Evolutionary conservation across 345 rosid genomes (phyloP).

Genomic region (Syzygium aqueum): DNA sequence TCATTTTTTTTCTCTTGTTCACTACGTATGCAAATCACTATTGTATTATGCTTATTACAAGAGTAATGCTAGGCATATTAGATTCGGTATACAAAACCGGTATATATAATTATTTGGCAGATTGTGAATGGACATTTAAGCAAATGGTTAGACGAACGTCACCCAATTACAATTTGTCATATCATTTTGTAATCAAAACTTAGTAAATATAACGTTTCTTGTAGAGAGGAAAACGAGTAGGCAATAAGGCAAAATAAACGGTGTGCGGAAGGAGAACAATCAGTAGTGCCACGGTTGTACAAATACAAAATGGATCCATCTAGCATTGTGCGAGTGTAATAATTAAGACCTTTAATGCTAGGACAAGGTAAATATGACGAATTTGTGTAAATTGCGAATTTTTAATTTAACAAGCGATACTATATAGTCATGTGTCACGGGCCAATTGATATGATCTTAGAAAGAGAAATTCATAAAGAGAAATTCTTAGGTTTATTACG

Average conservation of each 20-base stretch:
- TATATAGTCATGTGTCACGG: not conserved
- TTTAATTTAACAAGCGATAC: fast-evolving
- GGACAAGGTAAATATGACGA: fast-evolving
- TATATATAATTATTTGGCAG: not conserved
- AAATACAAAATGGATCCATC: not conserved
- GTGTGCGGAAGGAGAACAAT: not conserved
- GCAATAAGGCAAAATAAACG: not conserved
- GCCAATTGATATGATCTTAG: not conserved
- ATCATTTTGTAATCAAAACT: not conserved
- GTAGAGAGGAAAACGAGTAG: not conserved
- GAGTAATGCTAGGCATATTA: not conserved
- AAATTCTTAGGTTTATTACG: not conserved
- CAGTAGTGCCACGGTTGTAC: not conserved
- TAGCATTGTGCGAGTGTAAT: not conserved
- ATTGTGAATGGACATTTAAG: not conserved
- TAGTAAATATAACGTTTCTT: not conserved
- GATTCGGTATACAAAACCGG: not conserved
- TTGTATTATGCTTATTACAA: not conserved
- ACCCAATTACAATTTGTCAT: not conserved
- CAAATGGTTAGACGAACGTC: not conserved
- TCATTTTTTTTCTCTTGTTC: too few species aligned
- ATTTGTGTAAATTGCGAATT: not conserved
- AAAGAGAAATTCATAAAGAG: not conserved
- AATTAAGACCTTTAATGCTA: not conserved
- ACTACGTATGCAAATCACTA: too few species aligned